Conservation (phyloP, 768 basidiomycete species). For the Scleroderma bovista region DNA sequence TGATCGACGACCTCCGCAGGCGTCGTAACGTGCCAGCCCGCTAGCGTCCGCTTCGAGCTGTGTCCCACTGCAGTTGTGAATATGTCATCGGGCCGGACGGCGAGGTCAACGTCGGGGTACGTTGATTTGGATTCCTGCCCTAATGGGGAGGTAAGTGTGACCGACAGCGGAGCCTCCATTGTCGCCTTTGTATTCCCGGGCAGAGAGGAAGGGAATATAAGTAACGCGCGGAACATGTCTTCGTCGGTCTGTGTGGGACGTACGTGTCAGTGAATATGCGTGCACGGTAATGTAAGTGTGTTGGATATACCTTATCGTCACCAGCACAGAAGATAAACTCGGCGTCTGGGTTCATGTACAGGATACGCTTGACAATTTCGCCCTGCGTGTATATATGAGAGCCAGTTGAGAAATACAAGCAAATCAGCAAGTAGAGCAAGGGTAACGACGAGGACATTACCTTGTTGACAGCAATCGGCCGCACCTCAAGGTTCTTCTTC, state of each 20-base stretch:
- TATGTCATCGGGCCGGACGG: constrained; percentile 60
- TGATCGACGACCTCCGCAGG: constrained; percentile 83
- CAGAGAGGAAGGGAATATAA: constrained; percentile 44
- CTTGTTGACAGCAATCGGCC: constrained; percentile 95
- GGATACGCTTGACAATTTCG: constrained; percentile 92
- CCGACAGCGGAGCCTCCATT: constrained; percentile 56
- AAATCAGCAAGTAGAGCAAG: neutral
- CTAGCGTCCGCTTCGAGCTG: constrained; percentile 82
- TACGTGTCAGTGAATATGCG: neutral
- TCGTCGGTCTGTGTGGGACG: constrained; percentile 74
- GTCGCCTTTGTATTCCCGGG: constrained; percentile 36
- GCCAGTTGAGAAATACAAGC: no score
- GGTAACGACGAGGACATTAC: constrained; percentile 15
- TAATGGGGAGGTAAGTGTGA: constrained; percentile 29
- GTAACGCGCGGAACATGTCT: constrained; percentile 96
- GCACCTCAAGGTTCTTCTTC: constrained; percentile 98
- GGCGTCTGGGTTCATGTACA: constrained; percentile 90
- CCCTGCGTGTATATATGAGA: constrained; percentile 39
- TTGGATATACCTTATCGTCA: constrained; percentile 77
- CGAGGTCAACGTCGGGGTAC: constrained; percentile 50
- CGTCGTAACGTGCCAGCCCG: constrained; percentile 87
- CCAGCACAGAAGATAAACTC: constrained; percentile 98
- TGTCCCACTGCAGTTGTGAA: constrained; percentile 96
- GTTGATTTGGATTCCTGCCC: constrained; percentile 12
- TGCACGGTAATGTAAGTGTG: no score